These are phyloP conservation scores for Amauroascus niger DNA, from an alignment of 2,329 filamentous ascomycete species.

Conservation along the genomic window DNA sequence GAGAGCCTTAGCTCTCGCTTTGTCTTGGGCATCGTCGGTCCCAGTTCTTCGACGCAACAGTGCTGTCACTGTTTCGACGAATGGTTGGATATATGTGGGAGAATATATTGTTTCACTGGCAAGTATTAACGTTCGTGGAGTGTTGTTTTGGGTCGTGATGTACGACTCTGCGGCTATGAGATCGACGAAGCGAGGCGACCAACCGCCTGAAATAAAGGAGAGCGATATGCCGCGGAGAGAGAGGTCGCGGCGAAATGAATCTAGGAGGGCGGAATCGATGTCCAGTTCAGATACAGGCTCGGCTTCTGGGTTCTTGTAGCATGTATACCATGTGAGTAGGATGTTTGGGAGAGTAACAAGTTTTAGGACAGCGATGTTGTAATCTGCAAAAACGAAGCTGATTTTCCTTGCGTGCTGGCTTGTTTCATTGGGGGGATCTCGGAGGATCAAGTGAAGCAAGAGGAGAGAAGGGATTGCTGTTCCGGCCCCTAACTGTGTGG, in stretches of 20 bases:
- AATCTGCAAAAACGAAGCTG: constrained; percentile 51
- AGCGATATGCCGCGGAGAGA: constrained; percentile 37
- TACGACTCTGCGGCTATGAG: constrained; percentile 22
- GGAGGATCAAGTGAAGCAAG: constrained; percentile 40
- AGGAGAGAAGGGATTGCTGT: constrained; percentile 50
- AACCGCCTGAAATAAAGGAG: constrained; percentile 51
- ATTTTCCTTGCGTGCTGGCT: constrained; percentile 21
- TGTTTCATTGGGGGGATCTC: not conserved
- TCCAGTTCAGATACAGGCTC: constrained; percentile 36
- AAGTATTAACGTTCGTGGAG: constrained; percentile 42
- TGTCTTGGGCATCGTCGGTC: not conserved
- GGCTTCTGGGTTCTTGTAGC: constrained; percentile 18
- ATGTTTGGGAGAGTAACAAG: constrained; percentile 54
- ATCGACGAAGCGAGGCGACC: constrained; percentile 43
- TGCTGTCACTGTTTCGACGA: constrained; percentile 45
- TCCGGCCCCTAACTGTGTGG: constrained; percentile 49
- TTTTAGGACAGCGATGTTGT: constrained; percentile 51
- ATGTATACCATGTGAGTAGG: constrained; percentile 43
- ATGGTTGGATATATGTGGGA: constrained; percentile 44
- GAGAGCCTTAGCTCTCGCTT: constrained; percentile 38
- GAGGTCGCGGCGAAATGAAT: constrained; percentile 40
- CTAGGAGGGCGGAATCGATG: constrained; percentile 40
- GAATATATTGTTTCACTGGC: constrained; percentile 59
- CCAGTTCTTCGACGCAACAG: constrained; percentile 36
- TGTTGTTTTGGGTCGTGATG: not conserved